phyloP scores from a whole-genome alignment of 2,329 filamentous ascomycete genomes.

The Falciphora oryzae region DNA sequence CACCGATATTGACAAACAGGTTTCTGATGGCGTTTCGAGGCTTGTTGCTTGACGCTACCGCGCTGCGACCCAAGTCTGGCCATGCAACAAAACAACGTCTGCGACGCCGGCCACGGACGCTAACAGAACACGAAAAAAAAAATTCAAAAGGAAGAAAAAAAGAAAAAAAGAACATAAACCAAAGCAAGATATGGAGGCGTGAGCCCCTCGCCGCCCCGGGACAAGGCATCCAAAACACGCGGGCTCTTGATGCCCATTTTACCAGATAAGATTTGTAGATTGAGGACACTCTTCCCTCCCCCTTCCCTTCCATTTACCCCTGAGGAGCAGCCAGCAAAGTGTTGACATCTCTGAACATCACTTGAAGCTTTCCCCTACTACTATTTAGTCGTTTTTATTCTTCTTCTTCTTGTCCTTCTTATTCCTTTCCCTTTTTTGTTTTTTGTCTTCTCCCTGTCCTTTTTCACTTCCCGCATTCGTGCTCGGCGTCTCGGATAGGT shows the following conservation, averaged over 20 bases:
- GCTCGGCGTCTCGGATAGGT: neutral
- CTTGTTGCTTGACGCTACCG: neutral
- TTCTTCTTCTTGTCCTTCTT: neutral
- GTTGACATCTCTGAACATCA: neutral
- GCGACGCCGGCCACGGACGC: neutral
- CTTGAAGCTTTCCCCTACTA: neutral
- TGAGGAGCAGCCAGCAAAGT: neutral
- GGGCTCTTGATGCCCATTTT: neutral
- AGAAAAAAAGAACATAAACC: neutral
- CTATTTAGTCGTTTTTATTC: neutral
- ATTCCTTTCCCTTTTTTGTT: neutral
- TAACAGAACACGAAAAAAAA: neutral
- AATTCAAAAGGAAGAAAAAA: neutral
- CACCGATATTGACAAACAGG: constrained; percentile 4
- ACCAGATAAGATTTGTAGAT: neutral
- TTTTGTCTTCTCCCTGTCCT: neutral
- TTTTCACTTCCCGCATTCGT: neutral
- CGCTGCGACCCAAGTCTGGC: neutral
- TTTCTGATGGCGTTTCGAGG: neutral
- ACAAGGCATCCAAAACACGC: neutral
- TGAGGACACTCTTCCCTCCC: neutral
- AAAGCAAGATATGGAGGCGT: neutral
- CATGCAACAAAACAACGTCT: neutral
- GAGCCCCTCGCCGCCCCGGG: neutral
- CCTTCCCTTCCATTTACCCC: neutral